These are phyloP conservation scores for Naganishia randhawae DNA, from an alignment of 768 basidiomycete species.

Conservation along the genomic window DNA sequence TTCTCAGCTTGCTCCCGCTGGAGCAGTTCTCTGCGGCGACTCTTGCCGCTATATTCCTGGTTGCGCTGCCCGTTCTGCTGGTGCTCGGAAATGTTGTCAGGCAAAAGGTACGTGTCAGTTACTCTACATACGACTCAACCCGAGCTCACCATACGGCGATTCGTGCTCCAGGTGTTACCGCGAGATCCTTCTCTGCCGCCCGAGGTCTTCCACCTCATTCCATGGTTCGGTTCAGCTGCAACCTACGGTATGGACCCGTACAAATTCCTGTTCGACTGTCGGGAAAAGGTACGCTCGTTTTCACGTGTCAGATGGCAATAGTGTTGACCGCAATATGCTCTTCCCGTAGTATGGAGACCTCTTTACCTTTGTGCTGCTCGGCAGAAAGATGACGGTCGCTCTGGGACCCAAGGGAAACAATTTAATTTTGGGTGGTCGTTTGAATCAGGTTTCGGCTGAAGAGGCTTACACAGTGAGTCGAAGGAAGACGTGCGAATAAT, in stretches of 20 bases:
- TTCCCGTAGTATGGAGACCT: conserved; percentile 77
- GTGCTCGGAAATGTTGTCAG: conserved; percentile 70
- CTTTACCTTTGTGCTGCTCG: conserved; percentile 91
- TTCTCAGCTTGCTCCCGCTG: conserved; percentile 14
- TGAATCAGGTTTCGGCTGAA: conserved; percentile 86
- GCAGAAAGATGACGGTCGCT: conserved; percentile 83
- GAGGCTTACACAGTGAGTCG: conserved; percentile 72
- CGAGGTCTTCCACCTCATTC: conserved; percentile 86
- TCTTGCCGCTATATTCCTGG: conserved; percentile 45
- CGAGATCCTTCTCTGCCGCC: conserved; percentile 73
- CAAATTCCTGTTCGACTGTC: conserved; percentile 73
- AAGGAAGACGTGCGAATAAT: background rate
- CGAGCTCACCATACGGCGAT: background rate
- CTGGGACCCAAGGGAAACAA: conserved; percentile 89
- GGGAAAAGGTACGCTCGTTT: conserved; percentile 48
- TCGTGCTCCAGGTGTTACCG: conserved; percentile 59
- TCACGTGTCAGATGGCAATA: background rate
- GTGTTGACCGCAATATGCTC: background rate
- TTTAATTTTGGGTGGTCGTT: conserved; percentile 89
- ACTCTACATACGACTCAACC: background rate
- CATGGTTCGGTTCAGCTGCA: conserved; percentile 82
- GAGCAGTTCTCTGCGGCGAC: conserved; percentile 12
- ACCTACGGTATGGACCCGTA: conserved; percentile 89
- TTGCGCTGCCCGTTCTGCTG: conserved; percentile 67
- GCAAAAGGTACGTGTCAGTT: conserved; percentile 63